Evolutionary conservation across 352 stramenopile genomes (phyloP), one percentile per base, ranked within the genome.

Genomic region (Vaucheria bursata): DNA sequence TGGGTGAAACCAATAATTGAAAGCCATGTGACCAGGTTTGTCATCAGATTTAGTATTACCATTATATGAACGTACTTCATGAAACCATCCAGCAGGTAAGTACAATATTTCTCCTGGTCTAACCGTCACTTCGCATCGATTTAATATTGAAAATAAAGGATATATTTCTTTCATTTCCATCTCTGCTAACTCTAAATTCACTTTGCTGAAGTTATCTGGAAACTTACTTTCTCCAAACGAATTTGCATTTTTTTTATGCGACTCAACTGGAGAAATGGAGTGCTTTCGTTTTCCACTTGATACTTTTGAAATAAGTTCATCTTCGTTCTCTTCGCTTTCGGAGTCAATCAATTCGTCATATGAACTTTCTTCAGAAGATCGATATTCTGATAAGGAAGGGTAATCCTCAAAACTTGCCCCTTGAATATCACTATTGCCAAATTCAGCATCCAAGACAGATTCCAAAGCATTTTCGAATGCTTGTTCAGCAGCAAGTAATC

Each of bases 1-100:
- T 6, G 85, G 85, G 72, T 88, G 85, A 37, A 88, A 85, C 87
- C 87, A 91, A 68, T 90, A 91, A 78, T 91, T 91, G 12, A 92
- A 75, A 29, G 87, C 88, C 73, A 90, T 75, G 73, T 90, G 86
- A 18, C 68, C 78, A 18, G 65, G 65, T n/a, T 2, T 29, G 12
- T 36, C 65, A 40, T 36, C 65, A 39, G 12, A 29, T 2, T 8
- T 7, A 31, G 34, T 68, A 34, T 34, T 68, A 35, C 8, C 40
- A 35, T 35, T 35, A 35, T 72, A 72, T 2, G 65, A 72, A 1
- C 33, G 36, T 2, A 72, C 65, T 40, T 72, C 65, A 8, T 72
- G 65, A 8, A 36, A 35, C 65, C 65, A 72, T 3, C 31, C 12
- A 31, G 65, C 65, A 34, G 65, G 65, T 35, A 72, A 25, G 32